Evolutionary conservation across 2,329 filamentous ascomycete species (phyloP), one percentile per base, ranked within the genome.

Genomic region (Akanthomyces lecanii): DNA sequence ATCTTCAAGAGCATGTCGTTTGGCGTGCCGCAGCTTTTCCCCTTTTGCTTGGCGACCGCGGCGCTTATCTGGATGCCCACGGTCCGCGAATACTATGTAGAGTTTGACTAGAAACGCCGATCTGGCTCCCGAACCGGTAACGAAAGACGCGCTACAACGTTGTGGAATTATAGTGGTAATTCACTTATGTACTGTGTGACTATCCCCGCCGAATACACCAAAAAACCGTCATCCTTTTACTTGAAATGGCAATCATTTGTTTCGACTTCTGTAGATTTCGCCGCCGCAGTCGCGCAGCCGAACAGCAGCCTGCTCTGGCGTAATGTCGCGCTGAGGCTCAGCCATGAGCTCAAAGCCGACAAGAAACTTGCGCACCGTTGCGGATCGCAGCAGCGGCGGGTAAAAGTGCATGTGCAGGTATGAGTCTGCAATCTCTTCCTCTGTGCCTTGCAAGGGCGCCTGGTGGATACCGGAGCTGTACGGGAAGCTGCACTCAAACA

Each of bases 351-450:
- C 95, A 74, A 96, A 98, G 0, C 95, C 95, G 40, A 99, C 95
- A 59, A 98, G 77, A 78, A 98, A 99, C 79, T 99, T 99, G 69
- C 91, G 88, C 53, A 99, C 93, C 0, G 92, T 97, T 2, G 95
- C 93, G 53, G 92, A 97, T 63, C 95, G 87, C 67, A 99, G 81
- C 53, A 99, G 81, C 14, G 95, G 95, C 48, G 95, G 95, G 75
- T 97, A 98, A 76, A 99, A 99, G 78, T 99, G 95, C 80, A 99
- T 89, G 76, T 99, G 95, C 73, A 99, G 87, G 76, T 96, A 94
- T 68, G 91, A 92, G 65, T 87, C 87, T 69, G 97, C 90, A 61
- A 94, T 85, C 75, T 98, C 94, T 65, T 96, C 91, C 1, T 86
- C 82, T 0, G 85, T 89, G 25, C 91, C 92, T 30, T 89, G 85